Conservation (phyloP, 1,139 yeast genomes). For the Geotrichum restrictum region DNA sequence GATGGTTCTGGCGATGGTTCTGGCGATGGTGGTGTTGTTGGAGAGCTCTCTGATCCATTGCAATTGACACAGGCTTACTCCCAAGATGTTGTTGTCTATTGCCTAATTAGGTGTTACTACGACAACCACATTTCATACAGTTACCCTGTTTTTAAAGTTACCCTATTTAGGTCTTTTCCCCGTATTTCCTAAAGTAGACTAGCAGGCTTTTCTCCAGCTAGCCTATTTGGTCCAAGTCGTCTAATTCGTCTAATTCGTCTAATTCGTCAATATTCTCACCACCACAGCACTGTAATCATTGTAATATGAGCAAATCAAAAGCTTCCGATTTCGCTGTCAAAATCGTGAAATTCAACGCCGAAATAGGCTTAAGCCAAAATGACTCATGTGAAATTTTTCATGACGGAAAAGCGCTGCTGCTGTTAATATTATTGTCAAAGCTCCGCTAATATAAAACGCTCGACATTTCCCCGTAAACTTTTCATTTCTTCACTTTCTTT, state of each 20-base stretch:
- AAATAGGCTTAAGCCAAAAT: neutral
- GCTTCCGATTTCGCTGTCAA: neutral
- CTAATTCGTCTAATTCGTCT: too few species aligned
- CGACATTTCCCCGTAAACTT: neutral
- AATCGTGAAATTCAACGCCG: neutral
- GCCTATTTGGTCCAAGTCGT: too few species aligned
- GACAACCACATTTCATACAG: neutral
- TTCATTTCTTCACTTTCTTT: constrained; percentile 1
- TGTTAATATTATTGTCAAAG: too few species aligned
- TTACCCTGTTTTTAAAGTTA: neutral
- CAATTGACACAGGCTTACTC: neutral
- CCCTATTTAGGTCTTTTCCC: neutral
- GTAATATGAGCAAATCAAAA: too few species aligned
- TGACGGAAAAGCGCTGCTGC: too few species aligned
- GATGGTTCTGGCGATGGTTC: neutral
- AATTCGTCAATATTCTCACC: too few species aligned
- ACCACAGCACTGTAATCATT: too few species aligned
- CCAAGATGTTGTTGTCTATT: constrained; percentile 9
- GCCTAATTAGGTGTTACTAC: constrained; percentile 5
- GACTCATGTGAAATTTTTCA: constrained; percentile 8
- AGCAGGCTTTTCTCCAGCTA: too few species aligned
- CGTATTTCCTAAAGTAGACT: too few species aligned
- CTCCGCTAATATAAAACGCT: neutral
- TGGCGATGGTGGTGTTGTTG: constrained; percentile 1
- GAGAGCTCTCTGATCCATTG: neutral